Evolutionary conservation across 1,139 yeast genomes (phyloP).

Genomic region (Taphrina wiesneri): DNA sequence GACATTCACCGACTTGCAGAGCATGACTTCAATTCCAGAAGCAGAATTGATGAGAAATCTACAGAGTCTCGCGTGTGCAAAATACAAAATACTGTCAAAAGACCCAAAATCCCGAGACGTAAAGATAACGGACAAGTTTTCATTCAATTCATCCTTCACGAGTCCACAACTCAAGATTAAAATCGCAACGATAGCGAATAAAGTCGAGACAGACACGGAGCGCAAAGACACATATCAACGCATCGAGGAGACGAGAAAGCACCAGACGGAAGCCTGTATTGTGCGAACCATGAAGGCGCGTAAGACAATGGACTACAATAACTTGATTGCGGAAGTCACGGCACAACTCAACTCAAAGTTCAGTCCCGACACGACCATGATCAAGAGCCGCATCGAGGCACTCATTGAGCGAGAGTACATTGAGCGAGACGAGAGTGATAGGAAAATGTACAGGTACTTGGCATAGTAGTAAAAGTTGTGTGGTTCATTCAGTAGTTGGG

Average conservation of each 20-base stretch:
- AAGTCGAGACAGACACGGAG: slow-evolving; percentile 49
- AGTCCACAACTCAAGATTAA: slow-evolving; percentile 73
- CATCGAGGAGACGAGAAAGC: slow-evolving; percentile 54
- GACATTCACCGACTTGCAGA: slow-evolving; percentile 63
- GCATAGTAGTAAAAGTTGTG: slow-evolving; percentile 48
- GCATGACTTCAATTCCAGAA: slow-evolving; percentile 70
- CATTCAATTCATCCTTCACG: slow-evolving; percentile 68
- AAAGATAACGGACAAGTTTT: slow-evolving; percentile 62
- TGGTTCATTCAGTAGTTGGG: background rate
- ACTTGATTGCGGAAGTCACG: slow-evolving; percentile 65
- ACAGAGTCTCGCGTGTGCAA: slow-evolving; percentile 82
- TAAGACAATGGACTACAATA: slow-evolving; percentile 61
- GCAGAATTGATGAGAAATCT: slow-evolving; percentile 72
- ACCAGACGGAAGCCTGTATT: slow-evolving; percentile 81
- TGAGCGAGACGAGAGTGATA: slow-evolving; percentile 65
- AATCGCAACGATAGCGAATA: slow-evolving; percentile 66
- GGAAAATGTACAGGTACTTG: slow-evolving; percentile 68
- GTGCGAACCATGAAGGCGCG: slow-evolving; percentile 84
- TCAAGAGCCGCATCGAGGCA: slow-evolving; percentile 77
- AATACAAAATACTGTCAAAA: slow-evolving; percentile 69
- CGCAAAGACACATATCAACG: slow-evolving; percentile 50
- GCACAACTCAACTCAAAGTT: slow-evolving; percentile 65
- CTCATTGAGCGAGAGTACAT: slow-evolving; percentile 81
- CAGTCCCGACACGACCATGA: slow-evolving; percentile 64
- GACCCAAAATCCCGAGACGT: slow-evolving; percentile 70